Base-by-base conservation (phyloP, 129 eudicot species). In the Chrysanthemum makinoi region DNA sequence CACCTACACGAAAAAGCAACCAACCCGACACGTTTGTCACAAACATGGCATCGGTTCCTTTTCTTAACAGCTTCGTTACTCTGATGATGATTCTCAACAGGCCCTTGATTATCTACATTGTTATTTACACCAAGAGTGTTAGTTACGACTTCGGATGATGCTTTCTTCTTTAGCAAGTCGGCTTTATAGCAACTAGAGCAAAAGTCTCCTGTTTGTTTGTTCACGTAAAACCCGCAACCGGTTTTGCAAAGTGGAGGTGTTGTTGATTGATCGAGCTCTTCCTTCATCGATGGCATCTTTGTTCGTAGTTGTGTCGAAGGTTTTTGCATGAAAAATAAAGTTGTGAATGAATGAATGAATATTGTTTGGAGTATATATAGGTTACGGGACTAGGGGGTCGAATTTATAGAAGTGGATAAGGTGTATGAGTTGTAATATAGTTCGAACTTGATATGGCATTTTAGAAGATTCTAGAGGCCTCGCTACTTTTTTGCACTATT, bases 21-120 rank as follows among this genome's bases (percentile, higher is more conserved):
- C 80, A 53, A 78, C 73, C 50, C 48, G 33, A 55, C 83, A 59
- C 70, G 39, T 35, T 35, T 35, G 10, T 6, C 9, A 6, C 28
- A 33, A 57, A 72, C 28, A 15, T 2, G 68, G 44, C 44, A 35
- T 35, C 44, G 9, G 44, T 39, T 39, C 46, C 10, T 39, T 39
- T 39, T 39, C 46, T 39, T 39, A 39, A 39, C 10, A 39, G 1
- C 46, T 39, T 39, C 46, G 46, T 30, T 62, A 24, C 20, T 54
- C 11, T 15, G 10, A 24, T n/a, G 53, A 68, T 68, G n/a, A 7
- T 28, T 48, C 0, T 17, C 1, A 9, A 17, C 28, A n/a, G 72
- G 62, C 14, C 5, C 15, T 50, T 26, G n/a, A 68, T 50, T 60
- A 51, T 39, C 47, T 50, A 14, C 48, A 14, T 50, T 39, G 7